A percentile compares a stretch with the other conserved stretches of the same genome.
These are phyloP conservation scores for Austroboletus niveus DNA, from an alignment of 1,284 basidiomycete species.

Conservation along the genomic window DNA sequence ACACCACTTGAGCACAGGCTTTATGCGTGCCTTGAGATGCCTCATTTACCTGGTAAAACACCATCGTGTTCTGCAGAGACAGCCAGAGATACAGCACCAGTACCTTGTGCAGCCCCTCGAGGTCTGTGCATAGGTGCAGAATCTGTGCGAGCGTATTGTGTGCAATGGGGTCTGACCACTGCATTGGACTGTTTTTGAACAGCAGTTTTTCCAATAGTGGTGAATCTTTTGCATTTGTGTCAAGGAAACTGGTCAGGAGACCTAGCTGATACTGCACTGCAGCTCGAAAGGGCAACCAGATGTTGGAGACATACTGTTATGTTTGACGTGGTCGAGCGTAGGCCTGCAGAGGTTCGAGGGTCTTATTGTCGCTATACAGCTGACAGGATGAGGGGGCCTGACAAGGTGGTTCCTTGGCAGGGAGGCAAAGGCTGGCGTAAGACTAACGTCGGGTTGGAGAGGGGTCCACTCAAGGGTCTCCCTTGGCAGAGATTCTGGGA, in stretches of 20 bases:
- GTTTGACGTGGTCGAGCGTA: too few relatives aligned
- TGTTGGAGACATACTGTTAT: slow-evolving; percentile 47
- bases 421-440: too few relatives aligned
- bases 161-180: slow-evolving; percentile 40
- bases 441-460: too few relatives aligned
- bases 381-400: too few relatives aligned
- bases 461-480: too few relatives aligned
- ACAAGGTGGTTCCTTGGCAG: too few relatives aligned
- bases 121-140: slow-evolving; percentile 35
- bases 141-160: slow-evolving; percentile 38
- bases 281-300: slow-evolving; percentile 48
- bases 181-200: slow-evolving; percentile 47
- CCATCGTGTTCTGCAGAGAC: slow-evolving; percentile 70
- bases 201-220: slow-evolving; percentile 49
- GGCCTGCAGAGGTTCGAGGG: too few relatives aligned
- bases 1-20: slow-evolving; percentile 68
- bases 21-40: slow-evolving; percentile 67
- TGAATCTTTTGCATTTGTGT: slow-evolving; percentile 40
- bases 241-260: slow-evolving; percentile 44
- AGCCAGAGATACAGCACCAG: slow-evolving; percentile 91
- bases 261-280: slow-evolving; percentile 29
- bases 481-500: too few relatives aligned
- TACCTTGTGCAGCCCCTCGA: slow-evolving; percentile 85
- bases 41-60: slow-evolving; percentile 61
- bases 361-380: too few relatives aligned